A percentile compares a stretch with the other conserved stretches of the same genome.
phyloP scores from a whole-genome alignment of 306 rosid species.

The Senna siamea region DNA sequence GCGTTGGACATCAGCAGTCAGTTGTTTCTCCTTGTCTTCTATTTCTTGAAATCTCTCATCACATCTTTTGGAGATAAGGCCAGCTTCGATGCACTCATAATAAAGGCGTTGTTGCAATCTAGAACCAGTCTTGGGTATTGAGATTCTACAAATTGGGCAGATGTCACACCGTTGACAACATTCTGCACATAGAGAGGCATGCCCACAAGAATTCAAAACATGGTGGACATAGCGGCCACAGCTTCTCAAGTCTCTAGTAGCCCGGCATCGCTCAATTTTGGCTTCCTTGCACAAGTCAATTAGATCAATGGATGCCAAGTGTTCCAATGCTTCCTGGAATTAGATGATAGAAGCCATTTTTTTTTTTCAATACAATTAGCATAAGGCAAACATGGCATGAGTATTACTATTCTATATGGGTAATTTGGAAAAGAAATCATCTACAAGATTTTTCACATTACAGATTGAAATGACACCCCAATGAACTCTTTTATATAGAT shows the following conservation, averaged over 20 bases:
- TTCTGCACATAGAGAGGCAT: conserved; percentile 92
- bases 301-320: conserved; percentile 84
- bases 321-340: conserved; percentile 85
- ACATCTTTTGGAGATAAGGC: conserved; percentile 75
- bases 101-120: conserved; percentile 76
- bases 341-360: conserved; percentile 26
- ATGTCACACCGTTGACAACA: conserved; percentile 88
- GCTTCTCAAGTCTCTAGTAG: conserved; percentile 96
- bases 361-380: conserved; percentile 11
- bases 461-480: conserved; percentile 20
- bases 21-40: conserved; percentile 74
- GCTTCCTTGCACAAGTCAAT: conserved; percentile 91
- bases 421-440: conserved; percentile 21
- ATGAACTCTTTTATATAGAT: conserved; percentile 1
- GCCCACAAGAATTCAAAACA: conserved; percentile 82
- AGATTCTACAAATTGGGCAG: conserved; percentile 89
- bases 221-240: conserved; percentile 85
- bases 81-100: conserved; percentile 82
- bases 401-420: conserved; percentile 8
- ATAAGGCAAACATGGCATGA: conserved; percentile 6
- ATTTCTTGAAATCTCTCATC: conserved; percentile 81
- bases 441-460: not conserved
- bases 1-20: conserved; percentile 77
- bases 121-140: conserved; percentile 60
- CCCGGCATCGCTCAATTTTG: conserved; percentile 91